A percentile compares a stretch with the other conserved stretches of the same genome.
Conservation (phyloP, 345 rosid genomes). For the Excoecaria cochinchinensis region DNA sequence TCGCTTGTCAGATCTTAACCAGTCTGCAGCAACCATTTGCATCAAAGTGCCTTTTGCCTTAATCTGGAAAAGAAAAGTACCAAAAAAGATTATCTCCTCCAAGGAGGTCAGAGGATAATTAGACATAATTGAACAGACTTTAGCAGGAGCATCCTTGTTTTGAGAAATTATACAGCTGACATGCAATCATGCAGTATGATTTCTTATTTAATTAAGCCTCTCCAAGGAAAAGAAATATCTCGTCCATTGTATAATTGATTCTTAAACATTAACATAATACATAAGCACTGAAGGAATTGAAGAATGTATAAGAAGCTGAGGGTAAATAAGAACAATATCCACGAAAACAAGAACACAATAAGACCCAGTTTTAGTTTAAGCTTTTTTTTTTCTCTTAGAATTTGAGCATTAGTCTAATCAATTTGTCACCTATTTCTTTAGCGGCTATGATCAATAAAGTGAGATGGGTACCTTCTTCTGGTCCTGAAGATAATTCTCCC, state of each 20-base stretch:
- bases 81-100: neutral
- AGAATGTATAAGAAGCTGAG: neutral
- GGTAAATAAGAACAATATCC: conserved; percentile 1
- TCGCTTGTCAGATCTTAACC: conserved; percentile 81
- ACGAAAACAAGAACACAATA: neutral
- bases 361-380: neutral
- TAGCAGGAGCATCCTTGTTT: neutral
- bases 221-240: neutral
- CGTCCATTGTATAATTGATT: neutral
- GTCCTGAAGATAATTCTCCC: conserved; percentile 74
- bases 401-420: neutral
- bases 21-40: conserved; percentile 97
- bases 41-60: conserved; percentile 83
- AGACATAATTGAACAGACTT: neutral
- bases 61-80: conserved; percentile 45
- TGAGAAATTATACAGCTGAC: neutral
- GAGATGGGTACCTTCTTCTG: conserved; percentile 61
- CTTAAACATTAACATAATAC: neutral
- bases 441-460: conserved; percentile 1
- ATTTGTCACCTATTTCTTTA: neutral
- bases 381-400: too few species aligned
- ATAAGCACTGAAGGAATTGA: conserved; percentile 2
- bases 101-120: neutral
- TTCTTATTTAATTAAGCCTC: neutral
- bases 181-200: neutral